Evolutionary conservation across 2,329 filamentous ascomycete species (phyloP).

Genomic region (Diaporthe helianthi): DNA sequence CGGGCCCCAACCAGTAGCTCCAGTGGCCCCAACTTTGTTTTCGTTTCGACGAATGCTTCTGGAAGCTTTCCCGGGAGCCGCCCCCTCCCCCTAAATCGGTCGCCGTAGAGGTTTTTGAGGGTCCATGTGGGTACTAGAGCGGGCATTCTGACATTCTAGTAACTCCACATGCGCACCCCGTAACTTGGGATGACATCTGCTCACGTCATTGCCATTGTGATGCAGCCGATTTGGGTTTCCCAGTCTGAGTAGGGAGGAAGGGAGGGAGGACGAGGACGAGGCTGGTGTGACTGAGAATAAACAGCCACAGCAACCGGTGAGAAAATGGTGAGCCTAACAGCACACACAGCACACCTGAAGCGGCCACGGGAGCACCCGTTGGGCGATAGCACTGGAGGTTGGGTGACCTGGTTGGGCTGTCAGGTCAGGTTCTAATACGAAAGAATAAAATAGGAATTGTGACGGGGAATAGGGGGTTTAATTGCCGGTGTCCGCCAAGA

Average conservation of each 20-base stretch:
- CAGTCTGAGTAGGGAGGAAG: neutral
- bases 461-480: slow-evolving; percentile 15
- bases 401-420: neutral
- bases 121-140: slow-evolving; percentile 10
- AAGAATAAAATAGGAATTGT: slow-evolving; percentile 16
- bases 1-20: too few relatives aligned
- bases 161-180: neutral
- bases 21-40: neutral
- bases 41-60: slow-evolving; percentile 8
- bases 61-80: neutral
- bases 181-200: slow-evolving; percentile 12
- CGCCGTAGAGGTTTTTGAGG: neutral
- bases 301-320: neutral
- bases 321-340: neutral
- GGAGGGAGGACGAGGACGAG: too few relatives aligned
- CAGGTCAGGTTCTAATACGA: slow-evolving; percentile 8
- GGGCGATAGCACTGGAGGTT: neutral
- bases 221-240: neutral
- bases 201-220: slow-evolving; percentile 1
- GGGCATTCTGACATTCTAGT: neutral
- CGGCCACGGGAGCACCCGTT: neutral
- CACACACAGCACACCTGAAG: neutral
- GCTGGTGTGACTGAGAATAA: neutral
- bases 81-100: neutral
- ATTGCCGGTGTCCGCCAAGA: slow-evolving; percentile 14